Evolutionary conservation across 2,329 filamentous ascomycete species (phyloP), one percentile per base, ranked within the genome.

Genomic region (Cladosporium velox): DNA sequence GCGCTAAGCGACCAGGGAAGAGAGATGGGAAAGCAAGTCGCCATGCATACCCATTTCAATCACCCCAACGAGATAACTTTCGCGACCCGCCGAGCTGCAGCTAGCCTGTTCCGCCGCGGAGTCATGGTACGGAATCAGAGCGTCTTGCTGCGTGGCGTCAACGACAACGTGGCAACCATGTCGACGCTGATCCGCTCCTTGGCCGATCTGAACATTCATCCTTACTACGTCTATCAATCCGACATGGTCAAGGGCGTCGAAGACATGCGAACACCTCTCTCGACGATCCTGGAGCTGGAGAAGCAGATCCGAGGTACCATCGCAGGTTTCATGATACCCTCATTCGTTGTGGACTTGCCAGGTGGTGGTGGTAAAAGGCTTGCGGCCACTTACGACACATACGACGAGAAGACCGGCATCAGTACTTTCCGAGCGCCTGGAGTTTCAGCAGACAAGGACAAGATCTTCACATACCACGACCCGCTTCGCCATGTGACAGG

Each of bases 221-320:
- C 87, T 6, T 89, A 89, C 74, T 90, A 90, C 70, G 83, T 90
- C 61, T 90, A 89, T 74, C 86, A 88, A 72, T 85, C 84, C 57
- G 87, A 90, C 73, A 86, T 89, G 83, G 85, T 88, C 10, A 76
- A 79, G 32, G 84, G 83, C 54, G 80, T 86, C 2, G 87, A 90
- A 77, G 87, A 90, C 70, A 78, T 89, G 26, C 84, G 87, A 8
- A 90, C 87, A 0, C 86, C 86, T 2, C 79, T 90, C 12, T 79
- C 81, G 52, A 86, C 83, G 1, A 87, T 87, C 57, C 79, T 89
- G 18, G 77, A 86, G 21, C 77, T 90, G 0, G 87, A 90, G 73
- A 79, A 82, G 26, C 73, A 85, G 51, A 80, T 90, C 64, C 84
- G 85, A 12, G 87, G 87, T 34, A 85, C 82, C 0, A 85, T 88